Evolutionary conservation across 176 grass and related monocot genomes (phyloP).

Genomic region (Olyra latifolia): DNA sequence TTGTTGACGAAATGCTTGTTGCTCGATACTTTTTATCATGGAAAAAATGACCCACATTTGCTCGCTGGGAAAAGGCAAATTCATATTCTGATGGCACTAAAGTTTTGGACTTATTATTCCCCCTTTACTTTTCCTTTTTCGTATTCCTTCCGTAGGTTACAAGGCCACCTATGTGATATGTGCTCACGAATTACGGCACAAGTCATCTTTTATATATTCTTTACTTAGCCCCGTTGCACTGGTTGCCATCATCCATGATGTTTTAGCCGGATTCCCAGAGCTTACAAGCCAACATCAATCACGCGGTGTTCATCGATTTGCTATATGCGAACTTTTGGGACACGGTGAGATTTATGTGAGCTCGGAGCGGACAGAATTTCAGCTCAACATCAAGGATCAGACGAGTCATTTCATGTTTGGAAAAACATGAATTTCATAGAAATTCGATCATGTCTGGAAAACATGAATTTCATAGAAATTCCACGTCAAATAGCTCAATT

Average conservation of each 20-base stretch:
- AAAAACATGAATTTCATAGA: too few species aligned
- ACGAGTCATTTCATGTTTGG: too few species aligned
- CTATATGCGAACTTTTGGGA: not conserved
- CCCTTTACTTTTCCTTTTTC: not conserved
- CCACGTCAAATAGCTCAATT: too few species aligned
- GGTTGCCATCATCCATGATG: not conserved
- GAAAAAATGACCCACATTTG: slow-evolving; percentile 15
- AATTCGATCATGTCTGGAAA: too few species aligned
- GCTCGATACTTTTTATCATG: not conserved
- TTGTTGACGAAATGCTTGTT: slow-evolving; percentile 26
- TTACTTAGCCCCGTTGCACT: slow-evolving; percentile 21
- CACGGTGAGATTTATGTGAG: not conserved
- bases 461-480: too few species aligned
- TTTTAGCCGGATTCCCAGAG: not conserved
- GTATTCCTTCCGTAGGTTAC: slow-evolving; percentile 30
- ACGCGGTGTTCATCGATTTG: not conserved
- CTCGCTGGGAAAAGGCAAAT: slow-evolving; percentile 14
- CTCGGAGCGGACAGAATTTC: not conserved
- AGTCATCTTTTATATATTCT: slow-evolving; percentile 2
- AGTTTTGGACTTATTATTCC: slow-evolving; percentile 26
- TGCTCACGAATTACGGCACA: not conserved
- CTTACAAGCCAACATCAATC: not conserved
- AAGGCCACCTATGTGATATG: not conserved
- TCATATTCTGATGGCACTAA: slow-evolving; percentile 15
- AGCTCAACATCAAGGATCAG: not conserved